Evolutionary conservation across 2,329 filamentous ascomycete species (phyloP).

Genomic region (Teratosphaeria destructans): DNA sequence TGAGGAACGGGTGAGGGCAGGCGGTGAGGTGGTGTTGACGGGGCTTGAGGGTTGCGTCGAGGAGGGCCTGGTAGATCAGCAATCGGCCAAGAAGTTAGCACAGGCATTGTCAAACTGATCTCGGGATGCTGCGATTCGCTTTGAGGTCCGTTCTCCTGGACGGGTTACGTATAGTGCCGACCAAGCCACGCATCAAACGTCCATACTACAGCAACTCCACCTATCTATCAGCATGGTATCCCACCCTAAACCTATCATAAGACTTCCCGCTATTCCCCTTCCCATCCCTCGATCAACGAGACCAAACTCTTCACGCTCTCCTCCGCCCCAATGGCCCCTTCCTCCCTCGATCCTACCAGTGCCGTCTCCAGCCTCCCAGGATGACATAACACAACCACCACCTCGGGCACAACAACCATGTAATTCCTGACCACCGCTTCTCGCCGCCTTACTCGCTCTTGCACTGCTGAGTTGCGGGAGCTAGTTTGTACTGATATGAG

Average conservation of each 20-base stretch:
- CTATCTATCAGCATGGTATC: slow-evolving; percentile 31
- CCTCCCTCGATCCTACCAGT: slow-evolving; percentile 35
- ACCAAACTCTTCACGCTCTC: slow-evolving; percentile 33
- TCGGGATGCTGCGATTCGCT: background rate
- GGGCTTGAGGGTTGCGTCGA: slow-evolving; percentile 43
- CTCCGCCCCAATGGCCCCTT: slow-evolving; percentile 32
- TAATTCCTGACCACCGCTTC: slow-evolving; percentile 37
- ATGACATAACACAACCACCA: slow-evolving; percentile 34
- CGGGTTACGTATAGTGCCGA: background rate
- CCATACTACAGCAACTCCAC: background rate
- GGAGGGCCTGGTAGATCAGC: slow-evolving; percentile 29
- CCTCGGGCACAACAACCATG: slow-evolving; percentile 33
- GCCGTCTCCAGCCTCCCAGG: slow-evolving; percentile 37
- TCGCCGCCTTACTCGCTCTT: slow-evolving; percentile 33
- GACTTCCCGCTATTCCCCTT: slow-evolving; percentile 29
- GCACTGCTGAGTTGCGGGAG: too few species aligned
- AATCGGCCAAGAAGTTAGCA: slow-evolving; percentile 2
- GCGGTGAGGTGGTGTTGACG: slow-evolving; percentile 22
- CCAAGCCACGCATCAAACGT: background rate
- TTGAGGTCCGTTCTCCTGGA: too few species aligned
- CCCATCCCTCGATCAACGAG: slow-evolving; percentile 26
- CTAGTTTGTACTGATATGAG: too few species aligned
- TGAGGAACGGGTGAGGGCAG: slow-evolving; percentile 10
- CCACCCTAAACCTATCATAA: slow-evolving; percentile 34
- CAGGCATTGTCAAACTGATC: background rate